Conservation (phyloP, 225 moss, liverwort and hornwort species). For the Sphagnum tenellum region DNA sequence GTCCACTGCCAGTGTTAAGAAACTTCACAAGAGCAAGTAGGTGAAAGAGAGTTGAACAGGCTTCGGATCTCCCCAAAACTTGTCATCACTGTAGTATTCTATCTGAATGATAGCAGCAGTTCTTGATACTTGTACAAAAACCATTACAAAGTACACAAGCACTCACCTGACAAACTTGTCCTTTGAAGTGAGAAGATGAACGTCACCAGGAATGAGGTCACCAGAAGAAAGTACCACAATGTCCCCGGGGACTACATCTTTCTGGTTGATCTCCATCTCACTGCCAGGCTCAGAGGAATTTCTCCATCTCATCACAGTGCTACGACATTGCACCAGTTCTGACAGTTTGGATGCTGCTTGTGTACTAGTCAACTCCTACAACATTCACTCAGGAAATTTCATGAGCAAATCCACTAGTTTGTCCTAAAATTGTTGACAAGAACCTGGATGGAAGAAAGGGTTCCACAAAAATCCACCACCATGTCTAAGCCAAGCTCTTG, state of each 20-base stretch:
- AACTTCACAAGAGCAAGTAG: background rate
- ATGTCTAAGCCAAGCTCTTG: too few relatives aligned
- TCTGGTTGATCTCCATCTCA: slow-evolving; percentile 14
- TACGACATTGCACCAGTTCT: slow-evolving; percentile 9
- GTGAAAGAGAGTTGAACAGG: too few relatives aligned
- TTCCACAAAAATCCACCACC: too few relatives aligned
- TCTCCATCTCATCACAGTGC: background rate
- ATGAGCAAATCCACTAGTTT: too few relatives aligned
- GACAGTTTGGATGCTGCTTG: slow-evolving; percentile 16
- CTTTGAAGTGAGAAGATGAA: slow-evolving; percentile 9
- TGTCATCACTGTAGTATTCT: too few relatives aligned
- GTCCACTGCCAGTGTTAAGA: background rate
- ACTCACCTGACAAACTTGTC: slow-evolving; percentile 11
- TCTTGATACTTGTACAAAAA: too few relatives aligned
- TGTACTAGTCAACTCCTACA: slow-evolving; percentile 14
- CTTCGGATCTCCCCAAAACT: too few relatives aligned
- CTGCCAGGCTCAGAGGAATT: background rate
- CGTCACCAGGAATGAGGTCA: slow-evolving; percentile 8
- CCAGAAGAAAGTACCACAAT: slow-evolving; percentile 10
- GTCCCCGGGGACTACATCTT: slow-evolving; percentile 11
- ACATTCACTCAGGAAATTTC: background rate
- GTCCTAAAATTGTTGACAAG: too few relatives aligned
- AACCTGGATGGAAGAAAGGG: too few relatives aligned
- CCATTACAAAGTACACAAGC: too few relatives aligned
- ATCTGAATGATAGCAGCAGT: too few relatives aligned